A percentile compares a stretch with the other conserved stretches of the same genome.
These are phyloP conservation scores for Escovopsis sp. DNA, from an alignment of 2,329 filamentous ascomycete genomes.

Conservation along the genomic window DNA sequence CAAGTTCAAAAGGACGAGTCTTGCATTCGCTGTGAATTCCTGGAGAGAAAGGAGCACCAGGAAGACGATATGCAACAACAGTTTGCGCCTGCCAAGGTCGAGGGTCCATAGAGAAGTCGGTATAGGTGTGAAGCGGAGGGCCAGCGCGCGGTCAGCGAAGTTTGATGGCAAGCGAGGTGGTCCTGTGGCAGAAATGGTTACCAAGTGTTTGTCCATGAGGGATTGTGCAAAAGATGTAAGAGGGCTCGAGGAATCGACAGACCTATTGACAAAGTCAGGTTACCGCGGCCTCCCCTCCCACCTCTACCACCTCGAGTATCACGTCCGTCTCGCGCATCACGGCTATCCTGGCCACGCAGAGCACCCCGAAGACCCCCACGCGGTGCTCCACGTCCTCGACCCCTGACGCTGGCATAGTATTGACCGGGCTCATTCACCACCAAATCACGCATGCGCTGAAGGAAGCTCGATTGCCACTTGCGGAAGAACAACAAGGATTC, in stretches of 20 bases:
- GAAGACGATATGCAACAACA: slow-evolving; percentile 59
- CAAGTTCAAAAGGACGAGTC: slow-evolving; percentile 55
- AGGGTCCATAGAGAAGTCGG: slow-evolving; percentile 46
- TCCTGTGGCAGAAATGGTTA: slow-evolving; percentile 9
- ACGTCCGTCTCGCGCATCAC: slow-evolving; percentile 9
- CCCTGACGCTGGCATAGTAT: slow-evolving; percentile 14
- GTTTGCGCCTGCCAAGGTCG: slow-evolving; percentile 43
- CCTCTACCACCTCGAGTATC: slow-evolving; percentile 15
- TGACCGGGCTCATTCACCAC: slow-evolving; percentile 30
- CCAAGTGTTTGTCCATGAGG: no score
- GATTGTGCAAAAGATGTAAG: background rate
- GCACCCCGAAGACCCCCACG: slow-evolving; percentile 10
- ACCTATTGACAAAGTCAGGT: slow-evolving; percentile 22
- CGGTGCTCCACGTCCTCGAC: slow-evolving; percentile 20
- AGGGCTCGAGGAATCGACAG: slow-evolving; percentile 6
- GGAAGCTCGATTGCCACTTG: slow-evolving; percentile 62
- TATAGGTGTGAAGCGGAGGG: slow-evolving; percentile 40
- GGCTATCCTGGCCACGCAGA: slow-evolving; percentile 16
- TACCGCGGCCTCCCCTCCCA: slow-evolving; percentile 9
- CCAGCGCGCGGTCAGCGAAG: slow-evolving; percentile 32
- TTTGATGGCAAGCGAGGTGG: slow-evolving; percentile 26
- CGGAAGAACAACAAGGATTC: slow-evolving; percentile 59
- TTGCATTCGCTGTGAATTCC: slow-evolving; percentile 60
- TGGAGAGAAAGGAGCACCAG: slow-evolving; percentile 63
- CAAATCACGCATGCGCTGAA: slow-evolving; percentile 57